Evolutionary conservation across 2,329 filamentous ascomycete species (phyloP).

Genomic region (Colletotrichum melonis): DNA sequence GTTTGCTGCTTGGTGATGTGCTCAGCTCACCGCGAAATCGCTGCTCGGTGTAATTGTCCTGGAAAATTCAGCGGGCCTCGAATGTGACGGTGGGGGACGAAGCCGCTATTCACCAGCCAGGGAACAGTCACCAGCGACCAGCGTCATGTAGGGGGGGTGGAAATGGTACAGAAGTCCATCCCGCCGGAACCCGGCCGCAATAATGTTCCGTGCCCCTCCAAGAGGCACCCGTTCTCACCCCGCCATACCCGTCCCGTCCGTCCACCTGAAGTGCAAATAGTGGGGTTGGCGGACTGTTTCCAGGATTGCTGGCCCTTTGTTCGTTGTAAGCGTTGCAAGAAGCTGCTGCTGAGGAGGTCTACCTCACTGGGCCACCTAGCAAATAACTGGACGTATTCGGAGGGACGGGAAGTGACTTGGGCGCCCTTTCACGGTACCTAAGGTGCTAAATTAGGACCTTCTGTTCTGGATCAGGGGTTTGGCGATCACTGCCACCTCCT

Average conservation of each 20-base stretch:
- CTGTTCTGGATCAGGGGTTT: constrained; percentile 24
- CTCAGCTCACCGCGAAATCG: background rate
- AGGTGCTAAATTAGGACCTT: no score
- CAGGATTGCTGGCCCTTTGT: background rate
- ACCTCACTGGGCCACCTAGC: no score
- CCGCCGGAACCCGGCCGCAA: constrained; percentile 7
- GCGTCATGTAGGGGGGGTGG: background rate
- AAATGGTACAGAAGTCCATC: background rate
- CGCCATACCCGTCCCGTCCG: constrained; percentile 2
- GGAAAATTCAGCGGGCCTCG: constrained; percentile 32
- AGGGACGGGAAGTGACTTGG: no score
- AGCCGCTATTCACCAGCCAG: background rate
- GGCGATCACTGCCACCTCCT: constrained; percentile 41
- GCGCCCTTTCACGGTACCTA: no score
- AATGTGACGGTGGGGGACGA: constrained; percentile 33
- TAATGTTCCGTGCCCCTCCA: constrained; percentile 26
- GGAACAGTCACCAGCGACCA: background rate
- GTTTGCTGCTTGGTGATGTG: background rate
- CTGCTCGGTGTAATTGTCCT: constrained; percentile 7
- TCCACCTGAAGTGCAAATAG: background rate
- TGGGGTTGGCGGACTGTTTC: background rate
- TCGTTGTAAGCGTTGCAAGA: background rate
- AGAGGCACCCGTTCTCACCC: background rate
- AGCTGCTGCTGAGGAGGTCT: background rate
- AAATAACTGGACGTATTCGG: no score